Evolutionary conservation across 2,329 filamentous ascomycete species (phyloP), one percentile per base, ranked within the genome.

Genomic region (Ceratocystis huliohia): DNA sequence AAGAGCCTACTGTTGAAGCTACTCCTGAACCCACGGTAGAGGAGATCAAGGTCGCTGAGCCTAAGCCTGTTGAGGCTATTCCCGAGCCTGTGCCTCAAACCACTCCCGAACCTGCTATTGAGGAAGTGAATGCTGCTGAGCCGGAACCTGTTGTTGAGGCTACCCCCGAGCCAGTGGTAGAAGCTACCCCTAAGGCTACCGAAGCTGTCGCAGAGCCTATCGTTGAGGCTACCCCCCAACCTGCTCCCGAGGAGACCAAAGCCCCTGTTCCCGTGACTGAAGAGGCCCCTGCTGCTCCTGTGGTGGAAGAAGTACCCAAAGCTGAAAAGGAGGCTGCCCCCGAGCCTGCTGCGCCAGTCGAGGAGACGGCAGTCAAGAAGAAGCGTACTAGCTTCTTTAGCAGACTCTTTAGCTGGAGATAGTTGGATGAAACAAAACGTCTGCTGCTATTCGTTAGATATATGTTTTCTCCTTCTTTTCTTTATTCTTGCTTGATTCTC

Each of bases 261-360:
- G 63, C 69, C 59, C 65, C 70, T 22, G 67, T 75, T 69, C 70
- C 74, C 17, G 69, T 74, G 8, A 75, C 76, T 65, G 75, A 78
- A 17, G 80, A 84, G 64, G 84, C 64, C 37, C 57, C 64, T 13
- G 33, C 25, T 20, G 63, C 20, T 28, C 46, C 63, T 1, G 45
- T 66, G 17, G 65, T 59, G 15, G 61, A 67, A 13, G 65, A 67
- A 44, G 61, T 46, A n/a, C 61, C 65, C 61, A 64, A 64, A 30
- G 53, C 56, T 20, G 57, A 65, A 7, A 57, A 63, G 57, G 63
- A 65, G 37, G 25, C 53, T n/a, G 53, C 53, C 53, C 15, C 28
- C 28, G 22, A 41, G 8, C 41, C 61, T 3, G 5, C 44, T 17
- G 61, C 61, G 2, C 61, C 61, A 6, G 20, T 17, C 10, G 61